A percentile compares a stretch with the other conserved stretches of the same genome.
Conservation (phyloP, 176 grass and related monocot genomes). For the Sorghum bicolor region DNA sequence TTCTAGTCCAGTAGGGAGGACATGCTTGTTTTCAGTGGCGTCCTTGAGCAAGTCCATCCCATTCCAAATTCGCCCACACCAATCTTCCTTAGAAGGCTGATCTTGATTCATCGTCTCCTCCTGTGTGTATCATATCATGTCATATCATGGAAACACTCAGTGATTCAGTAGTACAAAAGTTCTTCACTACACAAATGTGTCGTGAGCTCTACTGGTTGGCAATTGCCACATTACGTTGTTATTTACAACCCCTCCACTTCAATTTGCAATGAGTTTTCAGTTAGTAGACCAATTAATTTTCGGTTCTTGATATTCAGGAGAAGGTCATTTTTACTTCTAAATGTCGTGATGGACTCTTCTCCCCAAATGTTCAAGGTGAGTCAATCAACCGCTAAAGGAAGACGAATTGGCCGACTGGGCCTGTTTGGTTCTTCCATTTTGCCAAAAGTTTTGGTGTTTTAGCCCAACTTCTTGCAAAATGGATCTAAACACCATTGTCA, state of each 20-base stretch:
- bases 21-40: conserved; percentile 15
- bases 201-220: background rate
- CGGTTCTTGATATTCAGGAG: background rate
- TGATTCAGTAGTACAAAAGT: background rate
- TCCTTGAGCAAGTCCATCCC: conserved; percentile 38
- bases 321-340: background rate
- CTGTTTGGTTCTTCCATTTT: too few species aligned
- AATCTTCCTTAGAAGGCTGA: background rate
- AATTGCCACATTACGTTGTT: background rate
- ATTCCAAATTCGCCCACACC: background rate
- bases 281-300: background rate
- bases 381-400: background rate
- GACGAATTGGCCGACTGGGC: background rate
- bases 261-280: background rate
- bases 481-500: too few species aligned
- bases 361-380: background rate
- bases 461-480: too few species aligned
- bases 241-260: background rate
- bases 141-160: background rate
- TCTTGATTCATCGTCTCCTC: conserved; percentile 10
- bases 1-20: conserved; percentile 41
- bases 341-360: background rate
- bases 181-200: background rate
- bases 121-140: background rate
- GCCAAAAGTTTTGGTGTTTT: too few species aligned